These are phyloP conservation scores for Noccaea caerulescens DNA, from an alignment of 345 rosid species.

Conservation along the genomic window DNA sequence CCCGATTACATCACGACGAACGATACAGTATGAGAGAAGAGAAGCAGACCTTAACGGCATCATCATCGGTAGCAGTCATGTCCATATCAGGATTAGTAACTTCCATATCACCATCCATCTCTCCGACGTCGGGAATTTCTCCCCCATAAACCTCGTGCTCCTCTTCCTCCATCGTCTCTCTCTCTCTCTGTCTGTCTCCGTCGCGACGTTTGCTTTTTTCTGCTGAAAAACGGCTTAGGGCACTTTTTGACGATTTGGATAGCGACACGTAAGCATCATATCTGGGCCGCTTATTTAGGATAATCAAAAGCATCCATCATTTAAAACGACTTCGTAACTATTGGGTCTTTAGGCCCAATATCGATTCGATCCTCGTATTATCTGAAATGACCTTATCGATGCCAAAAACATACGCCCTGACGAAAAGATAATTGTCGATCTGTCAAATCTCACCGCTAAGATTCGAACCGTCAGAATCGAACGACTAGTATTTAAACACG, in stretches of 20 bases:
- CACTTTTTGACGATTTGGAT: conserved; percentile 27
- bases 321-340: no score
- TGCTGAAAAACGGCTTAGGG: conserved; percentile 22
- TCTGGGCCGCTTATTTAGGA: background rate
- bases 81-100: conserved; percentile 65
- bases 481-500: conserved; percentile 15
- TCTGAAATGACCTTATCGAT: background rate
- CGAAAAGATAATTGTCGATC: conserved; percentile 24
- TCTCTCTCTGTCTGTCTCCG: conserved; percentile 25
- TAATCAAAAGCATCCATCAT: no score
- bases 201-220: conserved; percentile 21
- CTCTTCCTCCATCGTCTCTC: conserved; percentile 74
- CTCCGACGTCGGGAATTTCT: conserved; percentile 85
- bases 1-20: background rate
- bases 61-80: conserved; percentile 79
- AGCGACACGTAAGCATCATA: conserved; percentile 26
- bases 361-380: conserved; percentile 7
- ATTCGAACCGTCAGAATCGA: conserved; percentile 22
- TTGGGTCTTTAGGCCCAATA: conserved; percentile 24
- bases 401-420: conserved; percentile 36
- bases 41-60: conserved; percentile 68
- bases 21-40: conserved; percentile 2
- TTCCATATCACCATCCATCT: conserved; percentile 81
- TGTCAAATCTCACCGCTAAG: conserved; percentile 29
- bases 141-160: conserved; percentile 98